Percentiles rank a stretch among this genome's conserved stretches.
Conservation (phyloP, 1,139 yeast genomes). For the Scheffersomyces lignicola region DNA sequence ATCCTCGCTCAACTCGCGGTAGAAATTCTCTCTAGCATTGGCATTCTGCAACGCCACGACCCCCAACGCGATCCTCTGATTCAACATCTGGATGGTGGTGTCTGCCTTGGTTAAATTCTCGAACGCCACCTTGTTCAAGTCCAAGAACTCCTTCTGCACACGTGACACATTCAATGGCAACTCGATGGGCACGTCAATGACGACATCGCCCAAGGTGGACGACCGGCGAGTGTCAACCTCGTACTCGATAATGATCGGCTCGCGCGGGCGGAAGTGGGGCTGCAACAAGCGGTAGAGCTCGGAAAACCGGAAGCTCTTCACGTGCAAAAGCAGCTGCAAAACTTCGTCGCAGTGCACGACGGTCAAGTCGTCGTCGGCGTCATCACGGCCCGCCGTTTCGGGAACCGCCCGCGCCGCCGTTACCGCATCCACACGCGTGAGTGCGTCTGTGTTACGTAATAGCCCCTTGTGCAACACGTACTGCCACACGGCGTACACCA, state of each 20-base stretch:
- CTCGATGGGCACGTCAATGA: constrained; percentile 72
- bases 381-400: constrained; percentile 20
- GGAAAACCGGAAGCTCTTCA: constrained; percentile 59
- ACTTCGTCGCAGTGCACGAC: constrained; percentile 69
- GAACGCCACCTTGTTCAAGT: constrained; percentile 39
- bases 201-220: constrained; percentile 77
- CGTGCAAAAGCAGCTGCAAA: constrained; percentile 56
- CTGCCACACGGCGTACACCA: constrained; percentile 84
- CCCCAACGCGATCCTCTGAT: constrained; percentile 59
- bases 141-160: constrained; percentile 39
- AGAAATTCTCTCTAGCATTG: constrained; percentile 53
- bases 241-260: constrained; percentile 77
- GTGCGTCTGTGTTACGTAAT: constrained; percentile 41
- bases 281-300: constrained; percentile 71
- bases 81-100: constrained; percentile 53
- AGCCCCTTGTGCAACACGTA: constrained; percentile 77
- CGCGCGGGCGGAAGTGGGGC: constrained; percentile 65
- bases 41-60: constrained; percentile 67
- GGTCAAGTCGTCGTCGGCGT: constrained; percentile 35
- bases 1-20: constrained; percentile 67
- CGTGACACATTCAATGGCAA: constrained; percentile 47
- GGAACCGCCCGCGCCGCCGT: constrained; percentile 10
- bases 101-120: constrained; percentile 46
- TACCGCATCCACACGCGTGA: constrained; percentile 42
- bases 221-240: constrained; percentile 73